Base-by-base conservation (phyloP, 1,284 basidiomycete genomes). In the Pyrrhoderma noxium region DNA sequence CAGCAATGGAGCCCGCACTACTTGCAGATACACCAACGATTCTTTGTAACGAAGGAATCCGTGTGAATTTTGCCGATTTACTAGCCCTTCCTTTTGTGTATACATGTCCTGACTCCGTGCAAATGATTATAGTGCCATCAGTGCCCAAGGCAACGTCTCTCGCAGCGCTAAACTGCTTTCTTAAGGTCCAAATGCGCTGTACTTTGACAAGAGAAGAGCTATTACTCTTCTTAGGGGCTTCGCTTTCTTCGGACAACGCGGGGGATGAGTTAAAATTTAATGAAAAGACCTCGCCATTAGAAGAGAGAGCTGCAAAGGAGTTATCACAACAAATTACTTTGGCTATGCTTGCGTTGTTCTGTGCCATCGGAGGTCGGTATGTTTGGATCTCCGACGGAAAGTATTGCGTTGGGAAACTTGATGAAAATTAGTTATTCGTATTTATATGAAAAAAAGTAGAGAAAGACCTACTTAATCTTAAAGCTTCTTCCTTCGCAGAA, bases 81-180 rank as follows among this genome's bases (percentile, higher is more conserved):
- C 69, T 70, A 53, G 70, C 77, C 13, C 89, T 78, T 16, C 82
- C 77, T 22, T 91, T 82, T 19, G 94, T 77, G 61, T 90, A 98
- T 25, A 97, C 93, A 60, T 98, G 93, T 0, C 95, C 95, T 1
- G 93, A 93, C 58, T 88, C 83, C 0, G 95, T 98, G 67, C 92
- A 96, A 39, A 98, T 77, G 60, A 97, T 86, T 60, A 98, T 79
- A 5, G 87, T 81, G 1, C 93, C 92, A 58, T 97, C 93, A 0
- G 81, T 72, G 13, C 93, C 92, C 18, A 98, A 75, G 0, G 91
- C 93, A 7, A 95, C 86, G 63, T 98, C 94, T 76, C 75, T 81
- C 37, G 92, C 90, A 21, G 89, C 86, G 40, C 89, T 90, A 62
- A 91, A 90, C 57, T 87, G 84, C 63, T 89, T 91, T 53, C 90